Evolutionary conservation across 495 filamentous ascomycete genomes (phyloP).

Genomic region (Astrocystis sublimbata): DNA sequence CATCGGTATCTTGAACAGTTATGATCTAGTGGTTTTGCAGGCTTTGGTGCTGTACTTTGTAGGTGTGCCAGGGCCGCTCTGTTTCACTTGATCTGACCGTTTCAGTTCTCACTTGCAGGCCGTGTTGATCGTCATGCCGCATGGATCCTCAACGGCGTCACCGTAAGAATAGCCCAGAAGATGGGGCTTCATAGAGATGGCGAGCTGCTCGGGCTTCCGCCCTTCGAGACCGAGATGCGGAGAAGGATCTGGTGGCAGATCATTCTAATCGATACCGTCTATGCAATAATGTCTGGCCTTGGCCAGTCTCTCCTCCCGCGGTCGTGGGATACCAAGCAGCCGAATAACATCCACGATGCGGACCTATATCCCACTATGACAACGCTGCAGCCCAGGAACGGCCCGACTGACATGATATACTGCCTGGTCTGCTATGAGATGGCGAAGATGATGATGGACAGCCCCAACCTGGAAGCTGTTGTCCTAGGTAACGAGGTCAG

Average conservation of each 20-base stretch:
- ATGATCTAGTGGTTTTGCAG: conserved; percentile 56
- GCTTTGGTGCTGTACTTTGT: conserved; percentile 56
- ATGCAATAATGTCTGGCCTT: conserved; percentile 63
- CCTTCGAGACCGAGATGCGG: conserved; percentile 68
- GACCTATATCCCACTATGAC: conserved; percentile 61
- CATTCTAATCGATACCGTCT: conserved; percentile 61
- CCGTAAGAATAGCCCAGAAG: conserved; percentile 67
- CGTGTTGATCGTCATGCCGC: conserved; percentile 52
- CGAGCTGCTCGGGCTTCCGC: conserved; percentile 61
- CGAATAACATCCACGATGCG: conserved; percentile 59
- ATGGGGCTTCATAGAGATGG: conserved; percentile 75
- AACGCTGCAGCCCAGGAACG: conserved; percentile 51
- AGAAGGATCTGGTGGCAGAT: conserved; percentile 76
- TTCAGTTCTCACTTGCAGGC: conserved; percentile 50
- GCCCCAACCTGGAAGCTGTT: conserved; percentile 43
- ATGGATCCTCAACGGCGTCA: conserved; percentile 57
- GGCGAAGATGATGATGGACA: conserved; percentile 49
- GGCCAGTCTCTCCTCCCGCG: conserved; percentile 54
- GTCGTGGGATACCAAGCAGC: conserved; percentile 50
- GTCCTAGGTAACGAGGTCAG: conserved; percentile 41
- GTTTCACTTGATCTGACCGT: conserved; percentile 21
- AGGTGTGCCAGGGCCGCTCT: conserved; percentile 19
- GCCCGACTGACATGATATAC: conserved; percentile 70
- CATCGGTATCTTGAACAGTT: conserved; percentile 51
- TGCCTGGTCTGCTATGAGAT: conserved; percentile 57